Evolutionary conservation across 2,329 filamentous ascomycete genomes (phyloP).

Genomic region (Lecanicillium sp.): DNA sequence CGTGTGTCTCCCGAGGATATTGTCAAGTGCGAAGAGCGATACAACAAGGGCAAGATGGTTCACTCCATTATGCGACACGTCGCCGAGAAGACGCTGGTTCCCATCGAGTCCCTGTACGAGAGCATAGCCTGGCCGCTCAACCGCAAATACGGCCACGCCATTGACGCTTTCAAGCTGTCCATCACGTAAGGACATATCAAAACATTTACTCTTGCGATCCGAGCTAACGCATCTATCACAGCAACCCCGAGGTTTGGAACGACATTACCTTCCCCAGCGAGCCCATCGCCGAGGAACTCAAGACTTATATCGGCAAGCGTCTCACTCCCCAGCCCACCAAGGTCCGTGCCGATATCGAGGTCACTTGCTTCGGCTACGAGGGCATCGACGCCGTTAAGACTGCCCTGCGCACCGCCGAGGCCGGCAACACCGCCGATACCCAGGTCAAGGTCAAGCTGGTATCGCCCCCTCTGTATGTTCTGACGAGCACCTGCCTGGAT

Average conservation of each 20-base stretch:
- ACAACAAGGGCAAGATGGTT: conserved; percentile 99
- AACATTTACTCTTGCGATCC: background rate
- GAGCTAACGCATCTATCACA: conserved; percentile 25
- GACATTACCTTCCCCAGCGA: conserved; percentile 85
- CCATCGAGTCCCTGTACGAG: conserved; percentile 93
- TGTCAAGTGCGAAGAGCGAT: conserved; percentile 95
- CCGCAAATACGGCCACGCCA: conserved; percentile 92
- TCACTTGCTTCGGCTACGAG: conserved; percentile 92
- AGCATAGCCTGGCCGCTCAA: conserved; percentile 94
- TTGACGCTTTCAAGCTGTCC: conserved; percentile 97
- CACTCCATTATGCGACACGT: conserved; percentile 99
- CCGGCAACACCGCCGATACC: conserved; percentile 82
- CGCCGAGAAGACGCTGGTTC: conserved; percentile 88
- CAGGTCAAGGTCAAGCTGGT: conserved; percentile 98
- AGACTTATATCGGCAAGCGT: conserved; percentile 93
- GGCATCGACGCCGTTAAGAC: conserved; percentile 97
- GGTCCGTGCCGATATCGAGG: conserved; percentile 94
- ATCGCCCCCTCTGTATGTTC: conserved; percentile 92
- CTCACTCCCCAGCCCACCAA: conserved; percentile 98
- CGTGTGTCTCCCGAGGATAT: conserved; percentile 97
- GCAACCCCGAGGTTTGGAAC: conserved; percentile 92
- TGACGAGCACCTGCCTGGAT: conserved; percentile 92
- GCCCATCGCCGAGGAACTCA: conserved; percentile 78
- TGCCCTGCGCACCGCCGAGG: conserved; percentile 84
- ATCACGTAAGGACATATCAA: conserved; percentile 64